phyloP scores from a whole-genome alignment of 1,284 basidiomycete genomes.

The Trichosporon sp. region DNA sequence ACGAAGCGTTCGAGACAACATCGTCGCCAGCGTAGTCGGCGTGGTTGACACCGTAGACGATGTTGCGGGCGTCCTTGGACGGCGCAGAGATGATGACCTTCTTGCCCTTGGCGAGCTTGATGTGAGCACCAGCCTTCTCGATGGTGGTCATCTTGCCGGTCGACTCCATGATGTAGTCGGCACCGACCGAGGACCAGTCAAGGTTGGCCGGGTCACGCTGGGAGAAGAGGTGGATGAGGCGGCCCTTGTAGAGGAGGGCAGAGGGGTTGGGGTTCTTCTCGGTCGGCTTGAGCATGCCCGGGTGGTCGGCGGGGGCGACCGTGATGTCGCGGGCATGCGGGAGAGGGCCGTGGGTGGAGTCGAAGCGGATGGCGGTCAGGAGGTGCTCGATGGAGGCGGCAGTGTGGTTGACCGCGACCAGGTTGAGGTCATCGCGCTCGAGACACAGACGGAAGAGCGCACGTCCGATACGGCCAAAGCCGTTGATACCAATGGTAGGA shows the following conservation, averaged over 20 bases:
- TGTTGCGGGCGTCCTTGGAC: constrained; percentile 38
- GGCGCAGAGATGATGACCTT: constrained; percentile 50
- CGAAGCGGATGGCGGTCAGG: constrained; percentile 43
- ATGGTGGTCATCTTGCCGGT: constrained; percentile 46
- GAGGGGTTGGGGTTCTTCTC: constrained; percentile 30
- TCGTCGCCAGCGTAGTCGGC: constrained; percentile 38
- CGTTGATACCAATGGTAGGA: constrained; percentile 46
- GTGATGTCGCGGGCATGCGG: constrained; percentile 29
- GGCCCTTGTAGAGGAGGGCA: constrained; percentile 39
- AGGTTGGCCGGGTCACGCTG: constrained; percentile 43
- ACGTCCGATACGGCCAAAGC: constrained; percentile 48
- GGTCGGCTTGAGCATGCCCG: constrained; percentile 29
- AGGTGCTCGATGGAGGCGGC: constrained; percentile 44
- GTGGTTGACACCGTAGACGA: constrained; percentile 49
- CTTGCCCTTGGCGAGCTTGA: constrained; percentile 40
- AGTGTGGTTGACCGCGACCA: constrained; percentile 50
- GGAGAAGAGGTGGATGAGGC: constrained; percentile 44
- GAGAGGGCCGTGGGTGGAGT: constrained; percentile 47
- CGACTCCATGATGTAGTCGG: constrained; percentile 46
- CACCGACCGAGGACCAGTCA: constrained; percentile 44
- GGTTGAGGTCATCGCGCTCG: constrained; percentile 29
- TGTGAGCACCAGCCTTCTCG: constrained; percentile 43
- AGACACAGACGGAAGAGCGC: constrained; percentile 32
- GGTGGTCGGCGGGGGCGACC: constrained; percentile 34
- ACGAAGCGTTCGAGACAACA: constrained; percentile 47